phyloP scores from a whole-genome alignment of 768 basidiomycete genomes.

The Lyophyllum semitale region DNA sequence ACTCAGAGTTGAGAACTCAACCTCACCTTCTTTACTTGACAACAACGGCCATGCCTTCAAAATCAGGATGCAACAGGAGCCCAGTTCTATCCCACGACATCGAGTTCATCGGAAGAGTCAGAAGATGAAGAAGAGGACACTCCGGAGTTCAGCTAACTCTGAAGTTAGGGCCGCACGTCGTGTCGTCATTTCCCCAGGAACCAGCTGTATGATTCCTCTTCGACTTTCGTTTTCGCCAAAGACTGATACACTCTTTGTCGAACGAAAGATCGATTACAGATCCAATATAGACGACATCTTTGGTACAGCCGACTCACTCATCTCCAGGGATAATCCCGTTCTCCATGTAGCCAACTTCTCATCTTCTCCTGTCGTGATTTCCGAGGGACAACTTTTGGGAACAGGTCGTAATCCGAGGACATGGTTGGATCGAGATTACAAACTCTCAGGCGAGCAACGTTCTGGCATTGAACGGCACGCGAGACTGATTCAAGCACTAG shows the following conservation, averaged over 20 bases:
- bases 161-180: slow-evolving; percentile 1
- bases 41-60: not conserved
- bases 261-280: slow-evolving; percentile 3
- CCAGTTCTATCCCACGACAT: not conserved
- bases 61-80: not conserved
- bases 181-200: slow-evolving; percentile 14
- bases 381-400: slow-evolving; percentile 16
- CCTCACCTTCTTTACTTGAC: no score
- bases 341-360: not conserved
- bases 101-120: not conserved
- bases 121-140: not conserved
- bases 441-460: not conserved
- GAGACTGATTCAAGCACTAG: not conserved
- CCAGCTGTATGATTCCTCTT: slow-evolving; percentile 10
- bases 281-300: slow-evolving; percentile 8
- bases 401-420: slow-evolving; percentile 6
- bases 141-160: no score
- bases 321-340: slow-evolving; percentile 6
- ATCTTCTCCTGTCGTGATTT: not conserved
- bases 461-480: slow-evolving; percentile 1
- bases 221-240: not conserved
- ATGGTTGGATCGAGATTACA: slow-evolving; percentile 14
- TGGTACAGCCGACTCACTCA: slow-evolving; percentile 17
- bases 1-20: no score
- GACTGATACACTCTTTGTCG: slow-evolving; percentile 8